Conservation (phyloP, 805 yeast species). For the Kuraishia cidri region DNA sequence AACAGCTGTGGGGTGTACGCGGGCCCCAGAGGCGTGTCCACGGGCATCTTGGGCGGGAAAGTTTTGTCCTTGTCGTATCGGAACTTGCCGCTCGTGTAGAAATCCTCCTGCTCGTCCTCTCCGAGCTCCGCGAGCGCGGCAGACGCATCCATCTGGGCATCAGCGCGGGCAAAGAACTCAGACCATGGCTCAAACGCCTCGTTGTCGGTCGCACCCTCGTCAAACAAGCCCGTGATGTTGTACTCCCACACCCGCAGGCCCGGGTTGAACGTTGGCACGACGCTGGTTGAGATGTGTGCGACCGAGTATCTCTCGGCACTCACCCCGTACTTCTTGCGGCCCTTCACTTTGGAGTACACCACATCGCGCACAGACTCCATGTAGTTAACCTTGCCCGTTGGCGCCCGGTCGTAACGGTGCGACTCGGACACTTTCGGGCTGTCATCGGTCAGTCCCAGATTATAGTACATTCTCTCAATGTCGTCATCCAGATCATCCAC, state of each 20-base stretch:
- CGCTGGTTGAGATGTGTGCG: slow-evolving; percentile 62
- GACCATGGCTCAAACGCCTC: slow-evolving; percentile 7
- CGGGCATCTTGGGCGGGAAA: slow-evolving; percentile 53
- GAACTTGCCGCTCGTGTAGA: slow-evolving; percentile 5
- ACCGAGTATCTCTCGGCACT: slow-evolving; percentile 55
- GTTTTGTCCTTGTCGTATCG: slow-evolving; percentile 51
- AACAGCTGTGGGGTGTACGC: slow-evolving; percentile 65
- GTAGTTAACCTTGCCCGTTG: slow-evolving; percentile 56
- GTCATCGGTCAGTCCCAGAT: slow-evolving; percentile 1
- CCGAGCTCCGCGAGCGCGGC: not conserved
- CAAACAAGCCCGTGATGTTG: slow-evolving; percentile 50
- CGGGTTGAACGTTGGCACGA: slow-evolving; percentile 81
- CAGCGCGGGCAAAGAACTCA: slow-evolving; percentile 30
- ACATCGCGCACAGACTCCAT: slow-evolving; percentile 45
- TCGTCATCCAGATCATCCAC: slow-evolving; percentile 16
- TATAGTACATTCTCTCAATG: slow-evolving; percentile 3
- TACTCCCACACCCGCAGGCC: slow-evolving; percentile 84
- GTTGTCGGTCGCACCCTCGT: slow-evolving; percentile 3
- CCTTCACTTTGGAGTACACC: slow-evolving; percentile 40
- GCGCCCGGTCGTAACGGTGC: slow-evolving; percentile 49
- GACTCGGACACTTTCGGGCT: slow-evolving; percentile 4
- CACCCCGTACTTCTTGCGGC: slow-evolving; percentile 30
- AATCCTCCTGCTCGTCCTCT: slow-evolving; percentile 8
- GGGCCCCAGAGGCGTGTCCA: slow-evolving; percentile 53
- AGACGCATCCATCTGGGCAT: slow-evolving; percentile 27